Percentiles rank a stretch among this genome's conserved stretches.
Evolutionary conservation across 148 eudicot genomes (phyloP).

Genomic region (Persicaria tinctoria): DNA sequence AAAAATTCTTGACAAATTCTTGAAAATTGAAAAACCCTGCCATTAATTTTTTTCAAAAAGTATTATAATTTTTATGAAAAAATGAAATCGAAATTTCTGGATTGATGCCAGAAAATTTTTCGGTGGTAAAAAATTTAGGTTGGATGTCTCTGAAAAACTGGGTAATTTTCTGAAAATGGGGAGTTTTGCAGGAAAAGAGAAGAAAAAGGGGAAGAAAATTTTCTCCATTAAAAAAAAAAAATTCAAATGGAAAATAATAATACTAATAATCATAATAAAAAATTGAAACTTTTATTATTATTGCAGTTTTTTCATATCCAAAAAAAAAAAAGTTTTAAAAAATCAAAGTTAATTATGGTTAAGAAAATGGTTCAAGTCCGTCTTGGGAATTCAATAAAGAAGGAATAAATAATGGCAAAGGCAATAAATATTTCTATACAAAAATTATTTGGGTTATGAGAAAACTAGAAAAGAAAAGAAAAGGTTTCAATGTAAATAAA

Average conservation of each 20-base stretch:
- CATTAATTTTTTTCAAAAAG: constrained; percentile 10
- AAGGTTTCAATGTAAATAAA: background rate
- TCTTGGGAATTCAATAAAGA: constrained; percentile 76
- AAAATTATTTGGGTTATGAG: constrained; percentile 20
- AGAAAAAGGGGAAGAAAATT: constrained; percentile 35
- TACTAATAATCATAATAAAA: background rate
- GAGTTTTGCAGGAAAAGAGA: constrained; percentile 40
- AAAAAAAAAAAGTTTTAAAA: constrained; percentile 41
- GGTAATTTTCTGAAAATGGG: constrained; percentile 53
- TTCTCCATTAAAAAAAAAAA: constrained; percentile 29
- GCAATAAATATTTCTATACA: constrained; percentile 20
- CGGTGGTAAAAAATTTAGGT: constrained; percentile 21
- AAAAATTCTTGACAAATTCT: constrained; percentile 11
- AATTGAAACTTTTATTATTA: constrained; percentile 26
- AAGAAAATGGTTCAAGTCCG: constrained; percentile 95
- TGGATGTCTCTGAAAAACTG: constrained; percentile 31
- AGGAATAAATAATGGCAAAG: constrained; percentile 41
- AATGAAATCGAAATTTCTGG: constrained; percentile 14
- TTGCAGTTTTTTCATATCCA: background rate
- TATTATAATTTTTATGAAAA: constrained; percentile 17
- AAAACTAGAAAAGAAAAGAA: constrained; percentile 14
- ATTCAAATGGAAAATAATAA: constrained; percentile 43
- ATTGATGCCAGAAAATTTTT: constrained; percentile 25
- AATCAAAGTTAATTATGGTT: constrained; percentile 75
- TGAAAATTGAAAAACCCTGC: background rate